Base-by-base conservation (phyloP, 2,329 filamentous ascomycete species). In the Cordyceps cicadae region DNA sequence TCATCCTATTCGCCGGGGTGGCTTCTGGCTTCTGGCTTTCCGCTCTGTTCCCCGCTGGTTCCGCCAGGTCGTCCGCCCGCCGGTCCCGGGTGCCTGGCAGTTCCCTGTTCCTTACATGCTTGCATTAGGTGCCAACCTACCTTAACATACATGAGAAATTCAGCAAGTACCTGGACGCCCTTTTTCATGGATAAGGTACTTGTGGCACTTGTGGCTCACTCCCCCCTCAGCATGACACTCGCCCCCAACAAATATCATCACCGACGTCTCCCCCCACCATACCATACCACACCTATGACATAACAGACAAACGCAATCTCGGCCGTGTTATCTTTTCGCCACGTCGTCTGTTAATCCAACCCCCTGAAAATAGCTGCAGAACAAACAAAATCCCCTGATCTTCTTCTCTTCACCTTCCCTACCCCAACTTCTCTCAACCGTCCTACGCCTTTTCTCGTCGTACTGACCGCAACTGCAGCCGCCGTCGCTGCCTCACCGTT, bases 211-310 rank as follows among this genome's bases (percentile, higher is more conserved):
- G 34, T 37, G 34, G 34, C 34, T 11, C 7, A 37, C 8, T 12
- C 11, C 12, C 12, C 34, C 34, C 12, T 11, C 15, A 3, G 51
- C 37, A 17, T 17, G 51, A 17, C 29, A 19, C 5, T 14, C 24
- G 15, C 37, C 57, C 57, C 57, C 57, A 59, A 59, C 57, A 54
- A 54, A 59, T 59, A 59, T 59, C 57, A 49, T 59, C 57, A 59
- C 57, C 50, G 57, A 59, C 57, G 48, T 29, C n/a, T 34, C 41
- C 46, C 41, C 29, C 29, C 29, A 24, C 24, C 24, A 24, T 24
- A 4, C 24, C 24, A n/a, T n/a, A n/a, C n/a, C n/a, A n/a, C n/a
- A 3, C 24, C 24, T 24, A 32, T 48, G 37, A 52, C 56, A 37
- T 59, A 59, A 41, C 39, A 29, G 1, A 29, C 29, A 11, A 37